Conservation (phyloP, 108 stramenopile genomes). For the Cyclotella kingstonii region DNA sequence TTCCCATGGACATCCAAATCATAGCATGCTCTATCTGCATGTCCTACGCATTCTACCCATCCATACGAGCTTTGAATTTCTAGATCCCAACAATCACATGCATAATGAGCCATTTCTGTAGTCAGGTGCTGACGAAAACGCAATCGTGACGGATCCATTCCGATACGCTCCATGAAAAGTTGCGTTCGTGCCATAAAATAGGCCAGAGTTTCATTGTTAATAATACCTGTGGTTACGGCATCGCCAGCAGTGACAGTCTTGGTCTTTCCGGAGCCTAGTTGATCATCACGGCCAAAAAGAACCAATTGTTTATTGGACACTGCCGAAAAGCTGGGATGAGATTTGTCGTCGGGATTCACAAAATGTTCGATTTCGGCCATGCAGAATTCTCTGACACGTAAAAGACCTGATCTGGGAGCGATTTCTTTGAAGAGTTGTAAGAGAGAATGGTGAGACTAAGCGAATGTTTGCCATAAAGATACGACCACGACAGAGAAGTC, state of each 20-base stretch:
- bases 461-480: background rate
- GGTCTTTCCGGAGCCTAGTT: conserved; percentile 96
- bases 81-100: conserved; percentile 99
- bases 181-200: conserved; percentile 99
- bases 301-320: conserved; percentile 87
- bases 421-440: conserved; percentile 74
- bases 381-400: conserved; percentile 99
- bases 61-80: conserved; percentile 97
- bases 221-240: conserved; percentile 90
- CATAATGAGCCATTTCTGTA: conserved; percentile 99
- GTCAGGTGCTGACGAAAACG: conserved; percentile 98
- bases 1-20: conserved; percentile 96
- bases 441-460: background rate
- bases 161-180: conserved; percentile 95
- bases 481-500: background rate
- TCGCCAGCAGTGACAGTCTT: conserved; percentile 85
- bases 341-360: conserved; percentile 97
- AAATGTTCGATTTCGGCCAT: conserved; percentile 99
- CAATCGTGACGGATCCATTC: conserved; percentile 90
- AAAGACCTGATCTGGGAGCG: conserved; percentile 95
- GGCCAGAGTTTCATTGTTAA: conserved; percentile 98
- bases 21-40: conserved; percentile 99
- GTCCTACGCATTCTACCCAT: conserved; percentile 99
- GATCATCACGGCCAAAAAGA: conserved; percentile 93
- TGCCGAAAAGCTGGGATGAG: conserved; percentile 88